Base-by-base conservation (phyloP, 2,329 filamentous ascomycete genomes). In the Beauveria scarabaeidicola region DNA sequence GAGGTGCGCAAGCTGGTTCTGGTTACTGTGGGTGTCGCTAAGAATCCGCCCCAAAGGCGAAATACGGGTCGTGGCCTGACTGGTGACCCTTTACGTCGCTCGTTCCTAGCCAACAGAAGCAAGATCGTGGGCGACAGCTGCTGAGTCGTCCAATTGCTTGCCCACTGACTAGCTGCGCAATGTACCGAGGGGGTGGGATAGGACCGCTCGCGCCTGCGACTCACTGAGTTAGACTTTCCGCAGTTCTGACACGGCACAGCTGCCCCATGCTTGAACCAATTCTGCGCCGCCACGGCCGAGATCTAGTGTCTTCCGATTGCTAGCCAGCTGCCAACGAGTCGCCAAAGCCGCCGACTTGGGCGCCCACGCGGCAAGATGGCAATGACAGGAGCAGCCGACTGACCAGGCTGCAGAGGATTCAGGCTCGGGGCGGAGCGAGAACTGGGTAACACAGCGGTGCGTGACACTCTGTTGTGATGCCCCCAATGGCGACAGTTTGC, bases 61-160 rank as follows among this genome's bases (percentile, higher is more conserved):
- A 58, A 51, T 58, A 58, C 55, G 55, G 55, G 55, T 58, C 55
- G 55, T 58, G 55, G 55, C 55, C 55, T 58, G 55, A 58, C 55
- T 50, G 41, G 46, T 38, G 55, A 23, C 36, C 55, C 46, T 58
- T 29, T 41, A n/a, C 46, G 19, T 51, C n/a, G 55, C 46, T 58
- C 44, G 44, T 58, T 51, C 44, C 46, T 50, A 47, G 55, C 55
- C 55, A 58, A 51, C 55, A 51, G 44, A 19, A 41, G 36, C 21
- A 43, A 47, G 46, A 58, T 58, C 55, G 55, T 50, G 46, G 46
- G 21, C 55, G 36, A 41, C 32, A n/a, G n/a, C 53, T 56, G 55
- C 44, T 58, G 46, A 40, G 55, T 58, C 55, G 55, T 40, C 46
- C 32, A 58, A 51, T 41, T 51, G 46, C 25, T 38, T 29, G n/a